Percentiles rank a stretch among this genome's conserved stretches.
Evolutionary conservation across 2,329 filamentous ascomycete species (phyloP).

Genomic region (Sphaerulina vaccinii): DNA sequence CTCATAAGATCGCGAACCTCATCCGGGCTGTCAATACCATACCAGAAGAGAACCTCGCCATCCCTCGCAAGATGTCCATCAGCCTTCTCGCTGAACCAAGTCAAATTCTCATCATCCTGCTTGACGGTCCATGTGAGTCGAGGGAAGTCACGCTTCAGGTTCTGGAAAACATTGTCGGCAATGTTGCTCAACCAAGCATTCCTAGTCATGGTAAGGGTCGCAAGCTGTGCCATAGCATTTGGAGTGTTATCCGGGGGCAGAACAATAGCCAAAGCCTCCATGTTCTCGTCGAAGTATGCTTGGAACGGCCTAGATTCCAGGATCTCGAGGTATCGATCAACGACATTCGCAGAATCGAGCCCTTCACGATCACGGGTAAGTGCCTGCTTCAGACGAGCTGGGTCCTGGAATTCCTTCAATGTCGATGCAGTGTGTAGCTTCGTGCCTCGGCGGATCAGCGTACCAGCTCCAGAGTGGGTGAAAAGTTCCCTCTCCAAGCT

Average conservation of each 20-base stretch:
- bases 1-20: slow-evolving; percentile 81
- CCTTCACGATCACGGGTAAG: slow-evolving; percentile 79
- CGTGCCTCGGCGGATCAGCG: slow-evolving; percentile 85
- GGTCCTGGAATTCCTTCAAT: slow-evolving; percentile 71
- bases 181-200: slow-evolving; percentile 92
- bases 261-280: slow-evolving; percentile 90
- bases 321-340: slow-evolving; percentile 81
- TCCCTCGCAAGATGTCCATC: slow-evolving; percentile 79
- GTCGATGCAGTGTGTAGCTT: slow-evolving; percentile 75
- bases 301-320: slow-evolving; percentile 78
- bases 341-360: slow-evolving; percentile 76
- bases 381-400: slow-evolving; percentile 75
- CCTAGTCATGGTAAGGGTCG: slow-evolving; percentile 90
- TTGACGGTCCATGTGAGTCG: slow-evolving; percentile 95
- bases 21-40: slow-evolving; percentile 77
- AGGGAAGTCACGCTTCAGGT: slow-evolving; percentile 89
- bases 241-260: slow-evolving; percentile 68
- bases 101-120: slow-evolving; percentile 92
- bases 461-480: slow-evolving; percentile 92
- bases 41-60: slow-evolving; percentile 91
- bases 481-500: slow-evolving; percentile 96
- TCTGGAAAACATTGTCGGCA: slow-evolving; percentile 89
- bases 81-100: slow-evolving; percentile 97
- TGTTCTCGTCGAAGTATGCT: slow-evolving; percentile 89
- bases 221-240: slow-evolving; percentile 75